A percentile compares a stretch with the other conserved stretches of the same genome.
These are phyloP conservation scores for Trapa bicornis DNA, from an alignment of 345 rosid species.

Conservation along the genomic window DNA sequence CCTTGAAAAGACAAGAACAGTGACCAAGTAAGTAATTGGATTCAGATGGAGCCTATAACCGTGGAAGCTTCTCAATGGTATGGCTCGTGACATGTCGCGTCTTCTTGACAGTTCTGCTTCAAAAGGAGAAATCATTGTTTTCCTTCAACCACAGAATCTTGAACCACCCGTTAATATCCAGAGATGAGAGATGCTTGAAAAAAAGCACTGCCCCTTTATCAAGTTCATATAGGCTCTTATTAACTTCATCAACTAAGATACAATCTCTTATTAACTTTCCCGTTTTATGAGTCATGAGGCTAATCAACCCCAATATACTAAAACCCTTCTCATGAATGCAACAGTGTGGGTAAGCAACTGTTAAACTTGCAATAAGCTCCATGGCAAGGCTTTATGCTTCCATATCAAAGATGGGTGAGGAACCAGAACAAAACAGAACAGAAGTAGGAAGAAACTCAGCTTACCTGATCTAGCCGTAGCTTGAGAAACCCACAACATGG, in stretches of 20 bases:
- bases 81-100: constrained; percentile 14
- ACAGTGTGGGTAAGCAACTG: constrained; percentile 2
- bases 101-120: constrained; percentile 15
- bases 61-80: constrained; percentile 14
- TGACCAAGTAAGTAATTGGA: constrained; percentile 24
- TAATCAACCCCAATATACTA: not conserved
- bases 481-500: constrained; percentile 13
- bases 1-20: constrained; percentile 23
- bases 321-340: not conserved
- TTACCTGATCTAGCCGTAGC: constrained; percentile 39
- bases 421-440: constrained; percentile 3
- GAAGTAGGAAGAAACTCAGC: constrained; percentile 4
- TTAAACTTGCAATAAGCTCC: no score
- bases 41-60: constrained; percentile 16
- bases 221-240: not conserved
- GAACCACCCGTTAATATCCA: not conserved
- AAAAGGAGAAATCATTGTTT: not conserved
- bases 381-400: not conserved
- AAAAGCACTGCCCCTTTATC: not conserved
- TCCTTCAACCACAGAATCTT: not conserved
- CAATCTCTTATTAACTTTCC: not conserved
- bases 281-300: not conserved
- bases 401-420: not conserved
- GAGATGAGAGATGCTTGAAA: not conserved
- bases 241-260: not conserved